Evolutionary conservation across 352 stramenopile genomes (phyloP).

Genomic region (Phytophthora crassamura): DNA sequence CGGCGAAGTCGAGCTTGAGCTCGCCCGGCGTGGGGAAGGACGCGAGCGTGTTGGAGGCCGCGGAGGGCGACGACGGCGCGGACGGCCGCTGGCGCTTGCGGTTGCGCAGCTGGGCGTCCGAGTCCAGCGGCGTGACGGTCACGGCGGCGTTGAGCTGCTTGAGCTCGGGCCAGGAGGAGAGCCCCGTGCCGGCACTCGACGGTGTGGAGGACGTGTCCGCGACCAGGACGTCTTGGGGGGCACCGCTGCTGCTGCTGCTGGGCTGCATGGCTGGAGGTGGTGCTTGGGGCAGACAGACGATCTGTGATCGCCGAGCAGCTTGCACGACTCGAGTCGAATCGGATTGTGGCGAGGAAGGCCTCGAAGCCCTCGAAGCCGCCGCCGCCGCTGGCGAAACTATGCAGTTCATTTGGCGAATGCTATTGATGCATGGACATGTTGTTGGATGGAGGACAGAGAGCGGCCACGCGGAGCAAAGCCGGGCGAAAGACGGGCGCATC

Average conservation of each 20-base stretch:
- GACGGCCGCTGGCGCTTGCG: constrained; percentile 46
- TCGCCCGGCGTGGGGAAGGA: constrained; percentile 47
- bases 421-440: no score
- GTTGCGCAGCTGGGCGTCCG: constrained; percentile 36
- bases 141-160: constrained; percentile 38
- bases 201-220: constrained; percentile 19
- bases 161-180: constrained; percentile 39
- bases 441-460: no score
- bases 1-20: constrained; percentile 71
- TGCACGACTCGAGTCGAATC: constrained; percentile 33
- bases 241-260: constrained; percentile 8
- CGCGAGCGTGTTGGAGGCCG: constrained; percentile 2
- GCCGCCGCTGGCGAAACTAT: constrained; percentile 27
- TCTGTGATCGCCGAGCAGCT: not conserved
- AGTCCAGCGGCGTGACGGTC: constrained; percentile 40
- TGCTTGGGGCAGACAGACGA: no score
- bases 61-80: constrained; percentile 16
- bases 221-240: constrained; percentile 17
- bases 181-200: constrained; percentile 5
- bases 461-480: no score
- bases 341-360: constrained; percentile 29
- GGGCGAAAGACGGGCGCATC: no score
- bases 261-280: constrained; percentile 24
- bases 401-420: no score
- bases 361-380: not conserved